These are phyloP conservation scores for Gryganskiella cystojenkinii DNA, from an alignment of 192 early-diverging fungal genomes.

Conservation along the genomic window DNA sequence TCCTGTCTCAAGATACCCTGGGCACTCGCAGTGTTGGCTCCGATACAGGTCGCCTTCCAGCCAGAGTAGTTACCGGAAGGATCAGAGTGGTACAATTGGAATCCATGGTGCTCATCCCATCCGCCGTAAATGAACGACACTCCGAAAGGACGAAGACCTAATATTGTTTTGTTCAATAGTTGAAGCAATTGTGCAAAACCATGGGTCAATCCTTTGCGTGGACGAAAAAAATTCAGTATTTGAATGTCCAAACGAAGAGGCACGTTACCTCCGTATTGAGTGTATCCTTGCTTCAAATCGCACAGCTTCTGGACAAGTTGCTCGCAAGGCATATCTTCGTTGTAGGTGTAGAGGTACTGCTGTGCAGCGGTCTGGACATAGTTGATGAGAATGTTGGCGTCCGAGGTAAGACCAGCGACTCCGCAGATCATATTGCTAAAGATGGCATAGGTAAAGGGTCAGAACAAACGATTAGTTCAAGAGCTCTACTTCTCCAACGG, in stretches of 20 bases:
- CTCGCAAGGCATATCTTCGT: conserved; percentile 94
- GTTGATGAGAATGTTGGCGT: conserved; percentile 96
- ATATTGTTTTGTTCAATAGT: not conserved
- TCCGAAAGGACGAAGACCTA: conserved; percentile 95
- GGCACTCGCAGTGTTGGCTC: conserved; percentile 92
- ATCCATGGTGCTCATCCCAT: conserved; percentile 88
- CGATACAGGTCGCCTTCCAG: conserved; percentile 99
- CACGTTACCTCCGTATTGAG: conserved; percentile 88
- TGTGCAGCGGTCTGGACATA: conserved; percentile 89
- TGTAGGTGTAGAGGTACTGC: conserved; percentile 86
- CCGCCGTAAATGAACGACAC: conserved; percentile 99
- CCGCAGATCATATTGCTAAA: conserved; percentile 87
- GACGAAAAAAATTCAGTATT: too few species aligned
- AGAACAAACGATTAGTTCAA: not conserved
- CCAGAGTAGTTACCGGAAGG: conserved; percentile 99
- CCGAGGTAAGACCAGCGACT: conserved; percentile 96
- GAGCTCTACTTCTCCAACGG: too few species aligned
- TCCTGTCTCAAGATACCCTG: conserved; percentile 96
- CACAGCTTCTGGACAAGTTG: conserved; percentile 95
- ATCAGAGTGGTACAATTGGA: conserved; percentile 99
- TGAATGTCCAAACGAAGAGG: too few species aligned
- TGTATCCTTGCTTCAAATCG: conserved; percentile 99
- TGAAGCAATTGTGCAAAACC: not conserved
- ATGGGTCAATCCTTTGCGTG: too few species aligned
- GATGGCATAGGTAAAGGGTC: not conserved